Percentiles rank a stretch among this genome's conserved stretches.
Conservation (phyloP, 495 filamentous ascomycete species). For the Xylaria sp. region DNA sequence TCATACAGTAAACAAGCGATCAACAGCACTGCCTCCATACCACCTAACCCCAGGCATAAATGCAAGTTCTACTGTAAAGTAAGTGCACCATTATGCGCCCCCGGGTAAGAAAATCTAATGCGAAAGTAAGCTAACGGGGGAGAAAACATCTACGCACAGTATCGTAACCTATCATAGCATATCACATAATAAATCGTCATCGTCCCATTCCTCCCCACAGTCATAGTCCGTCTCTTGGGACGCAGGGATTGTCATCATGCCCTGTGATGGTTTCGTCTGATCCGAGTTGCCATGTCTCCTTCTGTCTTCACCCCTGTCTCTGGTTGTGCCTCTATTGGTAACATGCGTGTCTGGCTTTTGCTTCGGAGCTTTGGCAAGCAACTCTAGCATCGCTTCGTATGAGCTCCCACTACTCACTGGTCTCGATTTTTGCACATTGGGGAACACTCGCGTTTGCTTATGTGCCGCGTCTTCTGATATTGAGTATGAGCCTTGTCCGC, state of each 20-base stretch:
- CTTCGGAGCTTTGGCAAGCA: constrained; percentile 30
- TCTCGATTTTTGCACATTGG: neutral
- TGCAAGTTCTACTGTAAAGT: neutral
- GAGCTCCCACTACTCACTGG: constrained; percentile 26
- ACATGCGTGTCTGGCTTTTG: constrained; percentile 19
- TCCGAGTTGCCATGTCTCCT: neutral
- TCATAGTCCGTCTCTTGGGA: constrained; percentile 56
- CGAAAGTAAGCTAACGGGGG: neutral
- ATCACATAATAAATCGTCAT: constrained; percentile 29
- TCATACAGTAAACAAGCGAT: neutral
- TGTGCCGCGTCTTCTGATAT: neutral
- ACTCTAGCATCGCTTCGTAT: constrained; percentile 37
- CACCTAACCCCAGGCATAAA: neutral
- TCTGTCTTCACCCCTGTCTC: neutral
- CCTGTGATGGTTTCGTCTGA: neutral
- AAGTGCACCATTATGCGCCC: neutral
- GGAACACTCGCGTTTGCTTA: neutral
- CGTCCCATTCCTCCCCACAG: constrained; percentile 40
- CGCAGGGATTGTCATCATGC: constrained; percentile 21
- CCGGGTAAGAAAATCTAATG: neutral
- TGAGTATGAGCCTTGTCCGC: neutral
- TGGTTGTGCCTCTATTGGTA: neutral
- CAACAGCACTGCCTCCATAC: neutral
- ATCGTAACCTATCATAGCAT: constrained; percentile 19
- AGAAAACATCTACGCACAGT: neutral